Conservation (phyloP, 2,329 filamentous ascomycete species). For the Beauveria pseudobassiana region DNA sequence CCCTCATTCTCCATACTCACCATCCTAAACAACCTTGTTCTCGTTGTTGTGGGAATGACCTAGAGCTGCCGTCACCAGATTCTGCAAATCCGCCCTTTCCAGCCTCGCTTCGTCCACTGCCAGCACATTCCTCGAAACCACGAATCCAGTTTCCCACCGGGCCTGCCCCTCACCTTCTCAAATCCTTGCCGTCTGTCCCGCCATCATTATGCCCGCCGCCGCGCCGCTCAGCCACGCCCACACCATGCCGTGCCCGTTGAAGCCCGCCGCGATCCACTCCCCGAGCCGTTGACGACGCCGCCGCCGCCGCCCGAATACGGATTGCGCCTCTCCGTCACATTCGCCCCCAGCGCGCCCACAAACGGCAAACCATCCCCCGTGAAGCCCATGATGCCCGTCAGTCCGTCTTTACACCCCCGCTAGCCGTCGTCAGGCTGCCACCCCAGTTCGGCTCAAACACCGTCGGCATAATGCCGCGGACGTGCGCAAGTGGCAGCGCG, state of each 20-base stretch:
- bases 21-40: not conserved
- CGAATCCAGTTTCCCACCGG: conserved; percentile 25
- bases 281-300: conserved; percentile 14
- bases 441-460: conserved; percentile 34
- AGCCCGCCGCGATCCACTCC: conserved; percentile 47
- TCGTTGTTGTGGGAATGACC: not conserved
- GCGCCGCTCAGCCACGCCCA: conserved; percentile 45
- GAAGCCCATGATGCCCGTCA: conserved; percentile 43
- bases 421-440: conserved; percentile 10
- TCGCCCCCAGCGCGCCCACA: conserved; percentile 33
- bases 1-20: too few species aligned
- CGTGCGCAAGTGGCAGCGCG: conserved; percentile 29
- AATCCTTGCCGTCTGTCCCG: conserved; percentile 26
- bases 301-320: conserved; percentile 3
- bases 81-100: conserved; percentile 27
- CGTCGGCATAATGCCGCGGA: conserved; percentile 34
- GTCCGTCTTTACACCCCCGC: conserved; percentile 24
- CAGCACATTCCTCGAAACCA: conserved; percentile 34
- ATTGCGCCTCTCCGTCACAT: conserved; percentile 12
- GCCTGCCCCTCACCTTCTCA: conserved; percentile 26
- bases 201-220: conserved; percentile 39
- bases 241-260: conserved; percentile 45
- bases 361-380: conserved; percentile 43
- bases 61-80: conserved; percentile 18
- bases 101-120: conserved; percentile 25